Evolutionary conservation across 2,329 filamentous ascomycete genomes (phyloP), one percentile per base, ranked within the genome.

Genomic region (Huntiella bhutanensis): DNA sequence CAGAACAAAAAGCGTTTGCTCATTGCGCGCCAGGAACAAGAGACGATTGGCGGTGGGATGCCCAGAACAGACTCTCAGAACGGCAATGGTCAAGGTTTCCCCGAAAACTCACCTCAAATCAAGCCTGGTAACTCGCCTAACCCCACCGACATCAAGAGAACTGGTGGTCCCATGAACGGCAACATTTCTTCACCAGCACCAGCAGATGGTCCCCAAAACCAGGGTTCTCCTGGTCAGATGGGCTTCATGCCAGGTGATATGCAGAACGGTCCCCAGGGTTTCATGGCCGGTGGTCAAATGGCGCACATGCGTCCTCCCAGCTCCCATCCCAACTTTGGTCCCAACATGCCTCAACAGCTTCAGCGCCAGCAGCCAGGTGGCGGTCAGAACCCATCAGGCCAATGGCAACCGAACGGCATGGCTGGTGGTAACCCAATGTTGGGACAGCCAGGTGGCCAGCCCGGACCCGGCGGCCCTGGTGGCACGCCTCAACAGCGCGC

Each of bases 1-100:
- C 82, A 88, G 62, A 88, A 88, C 55, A 88, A 87, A 68, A 87
- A 86, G 62, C 70, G 82, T 13, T 68, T 88, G 42, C 77, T 86
- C 68, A 85, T 86, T 81, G 82, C 82, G 34, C 75, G 82, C 13
- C 80, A 79, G 57, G 76, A 86, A 58, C 82, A 88, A 60, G 83
- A 87, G 49, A 69, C 64, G 43, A 64, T 66, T 49, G 64, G 65
- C 36, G 65, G 61, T 16, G 17, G 17, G 4, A 66, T 69, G 52
- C 64, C 67, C 34, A 64, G 70, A 52, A 68, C 60, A 43, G 71
- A 69, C 17, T 67, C 67, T 28, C 67, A 68, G 16, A 68, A 65
- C 32, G 68, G 73, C n/a, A 69, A 64, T 50, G 71, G 63, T 10
- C 78, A 77, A 53, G 62, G 63, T 12, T 83, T 82, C 65, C 73